Base-by-base conservation (phyloP, 208 protist species). In the Trypanosomatidae sp. region DNA sequence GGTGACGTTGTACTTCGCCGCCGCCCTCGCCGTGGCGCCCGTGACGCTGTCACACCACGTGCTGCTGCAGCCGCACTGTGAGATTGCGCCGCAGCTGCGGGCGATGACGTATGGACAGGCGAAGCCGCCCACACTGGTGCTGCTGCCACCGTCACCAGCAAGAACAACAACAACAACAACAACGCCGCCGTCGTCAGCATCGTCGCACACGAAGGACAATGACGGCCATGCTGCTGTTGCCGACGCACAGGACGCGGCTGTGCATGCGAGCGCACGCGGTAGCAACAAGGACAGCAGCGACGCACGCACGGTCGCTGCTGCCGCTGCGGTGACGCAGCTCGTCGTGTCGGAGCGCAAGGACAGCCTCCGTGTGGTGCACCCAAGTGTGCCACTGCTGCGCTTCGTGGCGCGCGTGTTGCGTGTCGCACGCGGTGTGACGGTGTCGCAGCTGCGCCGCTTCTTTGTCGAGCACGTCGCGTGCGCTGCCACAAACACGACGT, bases 1-100 rank as follows among this genome's bases (percentile, higher is more conserved):
- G 47, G 54, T 82, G 38, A 62, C 74, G 28, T 38, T 92, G 6
- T 50, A 81, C 54, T 92, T 88, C 52, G 46, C 47, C 10, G 61
- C 68, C 3, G 48, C 48, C 16, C 66, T 88, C 22, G 52, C 43
- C 27, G 73, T 88, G 7, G 61, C 61, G 0, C 75, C 78, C 4
- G 57, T 74, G 11, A 66, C 61, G 40, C 26, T 84, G 11, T 43
- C 66, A 7, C 75, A 85, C 33, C 71, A 72, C 26, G 73, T 65
- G 1, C 53, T 67, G 11, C 59, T 86, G 16, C 57, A 80, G 33
- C 61, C 35, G 22, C 68, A 69, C 35, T 44, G 58, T 6, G 15
- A 45, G 22, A 7, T 13, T 20, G 24, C 26, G 1, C 41, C 50
- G 6, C 50, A 56, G 37, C 49, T 84, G 42, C 38, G 67, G 33